phyloP scores from a whole-genome alignment of 2,329 filamentous ascomycete genomes.

The Ceratocystis alfenasii region DNA sequence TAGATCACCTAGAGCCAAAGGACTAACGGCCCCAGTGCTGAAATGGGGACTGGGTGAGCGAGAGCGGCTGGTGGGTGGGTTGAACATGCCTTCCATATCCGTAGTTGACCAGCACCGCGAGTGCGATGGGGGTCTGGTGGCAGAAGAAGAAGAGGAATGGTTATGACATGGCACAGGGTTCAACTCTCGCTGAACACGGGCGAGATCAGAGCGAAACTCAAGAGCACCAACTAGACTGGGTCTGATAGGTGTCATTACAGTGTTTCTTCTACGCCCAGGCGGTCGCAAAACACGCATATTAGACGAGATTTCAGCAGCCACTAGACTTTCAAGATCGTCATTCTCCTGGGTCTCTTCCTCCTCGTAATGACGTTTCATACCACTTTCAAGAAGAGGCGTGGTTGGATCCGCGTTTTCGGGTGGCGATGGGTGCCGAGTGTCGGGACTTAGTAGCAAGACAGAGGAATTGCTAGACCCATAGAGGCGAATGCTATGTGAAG shows the following conservation, averaged over 20 bases:
- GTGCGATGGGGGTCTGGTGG: conserved; percentile 6
- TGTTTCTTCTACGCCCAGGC: conserved; percentile 50
- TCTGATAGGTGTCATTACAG: conserved; percentile 65
- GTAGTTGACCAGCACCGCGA: conserved; percentile 15
- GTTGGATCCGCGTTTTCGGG: conserved; percentile 18
- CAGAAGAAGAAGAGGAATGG: conserved; percentile 24
- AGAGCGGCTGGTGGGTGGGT: background rate
- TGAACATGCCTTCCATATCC: conserved; percentile 19
- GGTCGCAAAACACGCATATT: conserved; percentile 83
- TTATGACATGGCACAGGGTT: conserved; percentile 14
- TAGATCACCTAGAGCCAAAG: background rate
- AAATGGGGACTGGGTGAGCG: conserved; percentile 11
- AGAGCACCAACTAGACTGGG: conserved; percentile 87
- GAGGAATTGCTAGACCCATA: conserved; percentile 9
- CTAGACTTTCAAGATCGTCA: conserved; percentile 48
- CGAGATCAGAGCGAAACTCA: conserved; percentile 82
- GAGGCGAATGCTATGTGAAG: conserved; percentile 30
- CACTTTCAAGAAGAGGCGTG: conserved; percentile 34
- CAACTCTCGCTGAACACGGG: conserved; percentile 57
- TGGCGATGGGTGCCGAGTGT: background rate
- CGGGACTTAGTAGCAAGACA: background rate
- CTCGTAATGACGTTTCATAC: conserved; percentile 25
- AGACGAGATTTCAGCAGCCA: conserved; percentile 72
- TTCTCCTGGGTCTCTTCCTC: conserved; percentile 34
- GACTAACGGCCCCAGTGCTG: conserved; percentile 5